Evolutionary conservation across 805 yeast species (phyloP).

Genomic region (Maudiozyma serrabonitensis): DNA sequence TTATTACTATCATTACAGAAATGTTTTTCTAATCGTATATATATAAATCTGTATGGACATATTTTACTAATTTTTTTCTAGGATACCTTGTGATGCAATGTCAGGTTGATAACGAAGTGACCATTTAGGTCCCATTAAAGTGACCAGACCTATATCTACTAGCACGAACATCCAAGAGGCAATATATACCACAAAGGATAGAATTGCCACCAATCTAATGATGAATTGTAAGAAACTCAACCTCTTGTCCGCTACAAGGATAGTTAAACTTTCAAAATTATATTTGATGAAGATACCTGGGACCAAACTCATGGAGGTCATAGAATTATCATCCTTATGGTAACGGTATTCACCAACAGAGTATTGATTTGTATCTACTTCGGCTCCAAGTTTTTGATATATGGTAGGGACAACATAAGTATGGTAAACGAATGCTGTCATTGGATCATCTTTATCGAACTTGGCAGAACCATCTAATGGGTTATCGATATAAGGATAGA

Average conservation of each 20-base stretch:
- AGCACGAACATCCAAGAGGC: conserved; percentile 56
- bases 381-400: conserved; percentile 60
- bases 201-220: conserved; percentile 65
- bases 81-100: conserved; percentile 19
- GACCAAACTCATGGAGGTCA: conserved; percentile 18
- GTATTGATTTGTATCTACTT: conserved; percentile 76
- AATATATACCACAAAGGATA: conserved; percentile 70
- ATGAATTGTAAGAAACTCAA: conserved; percentile 71
- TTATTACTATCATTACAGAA: too few species aligned
- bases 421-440: conserved; percentile 52
- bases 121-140: conserved; percentile 50
- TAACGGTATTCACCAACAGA: conserved; percentile 50
- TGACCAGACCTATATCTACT: conserved; percentile 43
- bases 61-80: conserved; percentile 7
- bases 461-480: conserved; percentile 77
- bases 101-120: conserved; percentile 27
- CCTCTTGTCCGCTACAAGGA: conserved; percentile 60
- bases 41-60: background rate
- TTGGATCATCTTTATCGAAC: conserved; percentile 35
- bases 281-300: conserved; percentile 82
- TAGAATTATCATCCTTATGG: conserved; percentile 7
- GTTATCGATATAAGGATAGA: conserved; percentile 75
- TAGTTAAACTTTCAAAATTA: conserved; percentile 79
- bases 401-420: conserved; percentile 77
- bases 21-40: too few species aligned